Evolutionary conservation across 2,329 filamentous ascomycete genomes (phyloP), one percentile per base, ranked within the genome.

Genomic region (Aspergillus melleus): DNA sequence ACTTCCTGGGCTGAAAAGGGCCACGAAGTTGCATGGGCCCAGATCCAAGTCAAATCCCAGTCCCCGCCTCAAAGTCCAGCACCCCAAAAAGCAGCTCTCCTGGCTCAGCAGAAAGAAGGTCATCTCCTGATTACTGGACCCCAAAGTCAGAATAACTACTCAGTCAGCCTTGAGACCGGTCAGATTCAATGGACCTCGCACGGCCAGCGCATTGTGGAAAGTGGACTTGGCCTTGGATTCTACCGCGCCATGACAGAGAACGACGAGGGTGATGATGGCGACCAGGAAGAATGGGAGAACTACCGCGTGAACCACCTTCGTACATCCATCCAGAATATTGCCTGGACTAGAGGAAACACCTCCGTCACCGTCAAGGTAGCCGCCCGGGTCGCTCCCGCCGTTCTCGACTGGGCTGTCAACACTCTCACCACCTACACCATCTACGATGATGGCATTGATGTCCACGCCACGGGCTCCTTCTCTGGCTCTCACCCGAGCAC

Each of bases 241-340:
- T 89, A 86, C 81, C 84, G 87, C 4, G 84, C 87, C 0, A 81
- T 83, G 14, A 90, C 87, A 0, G 85, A 90, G 71, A 90, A 90
- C 66, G 88, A 90, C 66, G 75, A 77, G 0, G 80, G 83, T 0
- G 68, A 74, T 16, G 83, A 84, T 11, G 78, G 83, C 3, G 63
- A 65, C 26, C 46, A 44, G 20, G 80, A 79, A 5, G 84, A 88
- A 64, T 90, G 87, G 87, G 75, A 80, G 49, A 76, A 80, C 19
- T 81, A 81, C 54, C 63, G 64, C 16, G 63, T 73, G 16, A 64
- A 69, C 24, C 63, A 63, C n/a, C 67, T 67, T 30, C 78, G 81
- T 20, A 79, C 75, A 6, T 74, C 81, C 44, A 61, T 69, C 11
- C 64, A 74, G 50, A 64, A 65, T 10, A 62, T 68, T 3, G 64